Base-by-base conservation (phyloP, 352 stramenopile species). In the Aphanomyces cochlioides region DNA sequence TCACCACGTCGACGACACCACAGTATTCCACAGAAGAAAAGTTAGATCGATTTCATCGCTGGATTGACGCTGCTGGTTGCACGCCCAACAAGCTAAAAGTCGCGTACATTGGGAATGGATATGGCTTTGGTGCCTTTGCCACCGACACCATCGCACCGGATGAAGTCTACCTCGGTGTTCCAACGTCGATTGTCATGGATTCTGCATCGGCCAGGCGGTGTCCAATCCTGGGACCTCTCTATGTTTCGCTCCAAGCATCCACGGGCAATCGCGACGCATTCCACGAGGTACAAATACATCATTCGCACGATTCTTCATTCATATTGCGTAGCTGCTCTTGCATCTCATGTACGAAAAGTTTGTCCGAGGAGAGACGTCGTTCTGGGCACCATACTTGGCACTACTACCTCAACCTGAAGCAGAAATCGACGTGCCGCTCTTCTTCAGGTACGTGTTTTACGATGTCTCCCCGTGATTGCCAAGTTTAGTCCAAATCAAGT, bases 311-410 rank as follows among this genome's bases (percentile, higher is more conserved):
- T 43, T n/a, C 36, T 28, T 39, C 4, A 60, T 57, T 41, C n/a
- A 17, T 3, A 45, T 59, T 12, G 47, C 82, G 47, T 77, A 79
- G 50, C 63, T 90, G 12, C 41, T 89, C 19, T 61, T 90, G 7
- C 78, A 84, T 48, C 57, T 89, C 15, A 64, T 90, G 19, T 66
- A 84, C 61, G 88, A 97, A 65, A 79, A 79, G 38, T 96, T 95
- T 45, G 80, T 88, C 5, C 78, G 79, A 7, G 66, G 77, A 0
- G 19, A 72, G 1, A 69, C 75, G 13, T 92, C 81, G 4, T 60
- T 43, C 15, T 98, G 85, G 85, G 88, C 82, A 57, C 88, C 92
- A 19, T 98, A 97, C 72, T 71, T 98, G 6, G 83, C 89, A 39
- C 77, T 96, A 61, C 67, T 98, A 3, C 90, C 90, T 1, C 47